Conservation (phyloP, 805 yeast genomes). For the Yarrowia deformans region DNA sequence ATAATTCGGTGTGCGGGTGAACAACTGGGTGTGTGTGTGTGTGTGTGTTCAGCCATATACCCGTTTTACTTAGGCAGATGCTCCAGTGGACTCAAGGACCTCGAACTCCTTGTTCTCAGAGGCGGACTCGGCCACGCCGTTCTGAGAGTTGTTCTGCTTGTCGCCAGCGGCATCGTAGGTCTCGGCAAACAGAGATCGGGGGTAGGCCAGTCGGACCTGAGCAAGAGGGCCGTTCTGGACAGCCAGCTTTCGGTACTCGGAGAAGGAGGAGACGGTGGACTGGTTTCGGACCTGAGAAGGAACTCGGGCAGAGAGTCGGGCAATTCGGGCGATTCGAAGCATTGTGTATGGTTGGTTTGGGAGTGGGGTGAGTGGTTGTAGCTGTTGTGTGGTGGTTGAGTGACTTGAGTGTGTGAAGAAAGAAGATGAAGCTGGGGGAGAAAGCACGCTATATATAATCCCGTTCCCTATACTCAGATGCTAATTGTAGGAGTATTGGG, state of each 20-base stretch:
- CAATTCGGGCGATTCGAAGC: conserved; percentile 39
- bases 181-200: conserved; percentile 40
- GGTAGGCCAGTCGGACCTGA: conserved; percentile 40
- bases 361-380: not conserved
- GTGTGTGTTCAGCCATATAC: conserved; percentile 3
- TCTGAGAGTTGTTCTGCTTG: conserved; percentile 28
- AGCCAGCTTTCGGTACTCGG: conserved; percentile 40
- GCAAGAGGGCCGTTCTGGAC: conserved; percentile 39
- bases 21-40: not conserved
- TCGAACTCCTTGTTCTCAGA: conserved; percentile 39
- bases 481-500: conserved; percentile 28
- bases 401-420: conserved; percentile 7
- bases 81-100: conserved; percentile 38
- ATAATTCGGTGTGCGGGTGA: conserved; percentile 26
- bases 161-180: conserved; percentile 26
- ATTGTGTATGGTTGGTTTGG: conserved; percentile 24
- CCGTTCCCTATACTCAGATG: conserved; percentile 23
- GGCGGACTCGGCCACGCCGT: conserved; percentile 37
- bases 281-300: conserved; percentile 36
- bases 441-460: conserved; percentile 36
- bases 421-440: conserved; percentile 17
- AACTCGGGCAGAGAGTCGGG: conserved; percentile 40
- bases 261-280: conserved; percentile 38
- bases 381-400: conserved; percentile 1
- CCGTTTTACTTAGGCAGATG: conserved; percentile 33